Evolutionary conservation across 2,329 filamentous ascomycete species (phyloP).

Genomic region (Claviceps pazoutovae): DNA sequence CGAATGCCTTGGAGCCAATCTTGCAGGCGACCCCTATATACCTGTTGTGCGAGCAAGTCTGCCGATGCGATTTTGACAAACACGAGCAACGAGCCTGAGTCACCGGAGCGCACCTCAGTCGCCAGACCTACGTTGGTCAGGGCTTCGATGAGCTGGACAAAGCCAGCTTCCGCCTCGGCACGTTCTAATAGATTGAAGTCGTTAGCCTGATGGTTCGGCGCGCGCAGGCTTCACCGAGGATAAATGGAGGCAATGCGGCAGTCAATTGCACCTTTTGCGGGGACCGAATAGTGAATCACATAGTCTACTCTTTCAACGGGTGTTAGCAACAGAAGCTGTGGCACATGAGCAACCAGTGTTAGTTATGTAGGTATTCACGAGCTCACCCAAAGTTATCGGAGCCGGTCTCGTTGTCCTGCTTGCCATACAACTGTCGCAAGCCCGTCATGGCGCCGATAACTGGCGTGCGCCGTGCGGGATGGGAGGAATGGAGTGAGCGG

Average conservation of each 20-base stretch:
- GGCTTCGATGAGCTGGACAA: slow-evolving; percentile 62
- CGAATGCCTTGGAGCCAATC: slow-evolving; percentile 91
- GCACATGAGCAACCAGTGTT: slow-evolving; percentile 5
- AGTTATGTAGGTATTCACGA: too few relatives aligned
- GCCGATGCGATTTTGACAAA: slow-evolving; percentile 71
- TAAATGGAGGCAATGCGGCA: neutral
- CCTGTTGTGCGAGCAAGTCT: slow-evolving; percentile 59
- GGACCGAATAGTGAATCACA: slow-evolving; percentile 68
- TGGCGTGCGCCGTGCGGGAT: neutral
- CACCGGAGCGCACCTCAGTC: slow-evolving; percentile 74
- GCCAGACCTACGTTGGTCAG: slow-evolving; percentile 69
- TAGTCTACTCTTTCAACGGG: slow-evolving; percentile 58
- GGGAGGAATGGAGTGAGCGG: neutral
- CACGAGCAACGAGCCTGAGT: slow-evolving; percentile 60
- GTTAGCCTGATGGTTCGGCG: neutral
- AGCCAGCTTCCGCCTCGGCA: slow-evolving; percentile 55
- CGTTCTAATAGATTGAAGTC: slow-evolving; percentile 36
- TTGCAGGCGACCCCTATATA: slow-evolving; percentile 76
- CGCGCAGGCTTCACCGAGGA: neutral
- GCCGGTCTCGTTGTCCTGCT: slow-evolving; percentile 13
- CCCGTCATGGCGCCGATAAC: slow-evolving; percentile 18
- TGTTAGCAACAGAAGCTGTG: neutral
- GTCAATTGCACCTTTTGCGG: slow-evolving; percentile 44
- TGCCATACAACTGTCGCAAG: slow-evolving; percentile 18
- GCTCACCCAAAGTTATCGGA: slow-evolving; percentile 28